A percentile compares a stretch with the other conserved stretches of the same genome.
Evolutionary conservation across 495 filamentous ascomycete species (phyloP).

Genomic region (Jackrogersella multiformis): DNA sequence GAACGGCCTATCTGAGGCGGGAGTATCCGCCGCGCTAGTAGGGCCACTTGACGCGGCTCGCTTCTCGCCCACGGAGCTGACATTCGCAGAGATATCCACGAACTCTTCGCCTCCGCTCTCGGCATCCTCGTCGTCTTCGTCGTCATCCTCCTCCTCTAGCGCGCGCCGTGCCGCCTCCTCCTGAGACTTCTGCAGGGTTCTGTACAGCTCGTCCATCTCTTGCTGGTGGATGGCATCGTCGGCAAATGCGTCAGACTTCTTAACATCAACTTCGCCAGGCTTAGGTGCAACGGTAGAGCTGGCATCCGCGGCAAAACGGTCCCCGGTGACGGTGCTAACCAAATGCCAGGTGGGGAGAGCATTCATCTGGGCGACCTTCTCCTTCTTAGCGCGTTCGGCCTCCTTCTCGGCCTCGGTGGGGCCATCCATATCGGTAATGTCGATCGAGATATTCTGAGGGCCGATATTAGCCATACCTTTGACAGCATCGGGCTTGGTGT

Average conservation of each 20-base stretch:
- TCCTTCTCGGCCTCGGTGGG: constrained; percentile 78
- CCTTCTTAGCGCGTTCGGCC: constrained; percentile 76
- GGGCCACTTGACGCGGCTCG: constrained; percentile 46
- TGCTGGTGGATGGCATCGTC: constrained; percentile 52
- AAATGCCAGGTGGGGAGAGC: constrained; percentile 89
- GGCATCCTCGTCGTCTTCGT: constrained; percentile 60
- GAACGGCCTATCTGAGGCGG: constrained; percentile 54
- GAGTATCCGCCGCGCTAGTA: constrained; percentile 47
- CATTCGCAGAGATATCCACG: constrained; percentile 44
- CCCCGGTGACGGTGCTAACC: constrained; percentile 76
- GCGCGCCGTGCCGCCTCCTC: constrained; percentile 56
- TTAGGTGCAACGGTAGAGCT: constrained; percentile 59
- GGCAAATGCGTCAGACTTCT: constrained; percentile 42
- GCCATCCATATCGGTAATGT: constrained; percentile 76
- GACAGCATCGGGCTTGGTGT: constrained; percentile 69
- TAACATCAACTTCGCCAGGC: constrained; percentile 63
- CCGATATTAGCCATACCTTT: constrained; percentile 73
- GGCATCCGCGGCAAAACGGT: constrained; percentile 44
- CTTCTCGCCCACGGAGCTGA: constrained; percentile 40
- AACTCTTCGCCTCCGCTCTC: constrained; percentile 56
- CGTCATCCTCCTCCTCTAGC: constrained; percentile 59
- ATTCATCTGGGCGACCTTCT: constrained; percentile 81
- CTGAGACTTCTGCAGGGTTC: constrained; percentile 61
- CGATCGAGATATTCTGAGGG: constrained; percentile 77
- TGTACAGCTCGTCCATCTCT: constrained; percentile 64